These are phyloP conservation scores for Aspergillus floridensis DNA, from an alignment of 2,329 filamentous ascomycete genomes.

Conservation along the genomic window DNA sequence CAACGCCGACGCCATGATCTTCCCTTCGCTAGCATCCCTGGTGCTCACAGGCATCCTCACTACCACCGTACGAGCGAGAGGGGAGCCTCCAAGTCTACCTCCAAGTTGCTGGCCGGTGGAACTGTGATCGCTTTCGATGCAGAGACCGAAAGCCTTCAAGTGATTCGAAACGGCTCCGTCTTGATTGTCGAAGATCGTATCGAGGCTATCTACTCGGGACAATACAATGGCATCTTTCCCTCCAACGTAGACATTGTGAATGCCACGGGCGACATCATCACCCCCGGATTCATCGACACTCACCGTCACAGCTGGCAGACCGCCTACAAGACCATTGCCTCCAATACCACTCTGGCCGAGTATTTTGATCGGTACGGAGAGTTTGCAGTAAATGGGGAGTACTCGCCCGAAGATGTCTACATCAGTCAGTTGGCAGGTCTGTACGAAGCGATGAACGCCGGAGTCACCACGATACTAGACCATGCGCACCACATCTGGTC, in stretches of 20 bases:
- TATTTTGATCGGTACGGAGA: slow-evolving; percentile 39
- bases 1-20: too few species aligned
- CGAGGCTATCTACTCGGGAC: background rate
- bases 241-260: background rate
- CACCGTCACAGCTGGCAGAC: slow-evolving; percentile 59
- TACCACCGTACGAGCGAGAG: too few species aligned
- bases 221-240: background rate
- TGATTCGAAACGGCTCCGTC: background rate
- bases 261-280: background rate
- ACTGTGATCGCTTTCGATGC: too few species aligned
- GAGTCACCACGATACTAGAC: too few species aligned
- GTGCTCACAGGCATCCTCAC: too few species aligned
- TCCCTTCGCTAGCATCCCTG: too few species aligned
- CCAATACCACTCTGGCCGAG: slow-evolving; percentile 51
- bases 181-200: background rate
- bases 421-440: slow-evolving; percentile 39
- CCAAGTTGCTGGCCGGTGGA: too few species aligned
- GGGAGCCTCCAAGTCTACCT: too few species aligned
- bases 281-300: slow-evolving; percentile 57
- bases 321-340: slow-evolving; percentile 51
- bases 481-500: too few species aligned
- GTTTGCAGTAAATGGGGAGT: slow-evolving; percentile 25
- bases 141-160: too few species aligned
- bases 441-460: too few species aligned
- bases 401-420: slow-evolving; percentile 48